Evolutionary conservation across 768 basidiomycete species (phyloP), one percentile per base, ranked within the genome.

Genomic region (Naematelia encephala): DNA sequence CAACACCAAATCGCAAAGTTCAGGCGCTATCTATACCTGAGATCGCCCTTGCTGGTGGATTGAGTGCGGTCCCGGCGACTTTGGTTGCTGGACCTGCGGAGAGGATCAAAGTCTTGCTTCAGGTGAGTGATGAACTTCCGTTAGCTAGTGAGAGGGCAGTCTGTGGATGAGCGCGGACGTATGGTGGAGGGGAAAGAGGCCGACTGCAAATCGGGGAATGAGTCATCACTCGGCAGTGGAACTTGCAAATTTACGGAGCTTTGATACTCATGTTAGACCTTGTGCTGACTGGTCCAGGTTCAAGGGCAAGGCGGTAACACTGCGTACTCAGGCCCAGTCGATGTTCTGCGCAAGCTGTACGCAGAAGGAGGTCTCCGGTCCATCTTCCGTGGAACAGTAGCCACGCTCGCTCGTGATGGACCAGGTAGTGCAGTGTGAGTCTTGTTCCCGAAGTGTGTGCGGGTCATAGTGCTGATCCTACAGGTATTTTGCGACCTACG

Each of bases 401-500:
- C 96, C n/a, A 99, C 96, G 0, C 80, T 99, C 13, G 89, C 87
- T 44, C 84, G 96, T 59, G 96, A 99, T 77, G 93, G 91, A 42
- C 96, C 96, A 0, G 96, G 96, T 48, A 91, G 88, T 74, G 96
- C 96, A 63, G 93, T 89, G 88, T 96, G 80, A 73, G 90, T 79
- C 39, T 50, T 28, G 8, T 19, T 34, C 3, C 14, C 23, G 43
- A 34, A 46, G 13, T 8, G 8, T 28, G 2, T 47, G 46, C n/a
- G 8, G 46, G 21, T 5, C 5, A 19, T 11, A 23, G 2, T 4
- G 42, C 58, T 64, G 30, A 61, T 39, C 2, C 8, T 39, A 13
- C 50, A 94, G 91, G 49, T 97, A 98, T 80, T 99, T 99, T 73
- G 93, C 92, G 16, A 87, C 92, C 11, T 99, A 99, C 75, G 96